Evolutionary conservation across 306 rosid genomes (phyloP).

Genomic region (Quercus ilex): DNA sequence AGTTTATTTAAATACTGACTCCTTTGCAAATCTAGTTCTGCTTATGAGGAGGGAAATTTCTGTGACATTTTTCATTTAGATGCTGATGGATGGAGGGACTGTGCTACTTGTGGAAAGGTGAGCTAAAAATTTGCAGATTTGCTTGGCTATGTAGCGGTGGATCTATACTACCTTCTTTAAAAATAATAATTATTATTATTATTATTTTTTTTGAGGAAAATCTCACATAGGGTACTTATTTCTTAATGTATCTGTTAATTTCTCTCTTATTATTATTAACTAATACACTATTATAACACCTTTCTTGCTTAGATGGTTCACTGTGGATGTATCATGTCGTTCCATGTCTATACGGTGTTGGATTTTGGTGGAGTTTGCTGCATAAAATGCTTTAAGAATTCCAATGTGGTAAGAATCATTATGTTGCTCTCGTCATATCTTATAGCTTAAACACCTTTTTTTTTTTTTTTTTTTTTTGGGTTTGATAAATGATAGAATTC

Average conservation of each 20-base stretch:
- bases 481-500: no score
- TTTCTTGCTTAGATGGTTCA: constrained; percentile 26
- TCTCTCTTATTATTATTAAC: neutral
- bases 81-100: constrained; percentile 32
- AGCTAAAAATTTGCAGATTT: neutral
- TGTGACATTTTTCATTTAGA: constrained; percentile 25
- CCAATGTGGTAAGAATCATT: neutral
- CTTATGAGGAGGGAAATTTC: constrained; percentile 14
- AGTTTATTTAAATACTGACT: neutral
- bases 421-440: neutral
- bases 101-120: constrained; percentile 32
- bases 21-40: constrained; percentile 14
- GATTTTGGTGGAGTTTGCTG: constrained; percentile 28
- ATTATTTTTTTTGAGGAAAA: neutral
- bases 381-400: constrained; percentile 1
- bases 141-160: neutral
- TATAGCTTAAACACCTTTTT: no score
- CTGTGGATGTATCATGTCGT: constrained; percentile 31
- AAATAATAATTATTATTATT: no score
- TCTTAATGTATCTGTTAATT: neutral
- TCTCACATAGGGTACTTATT: neutral
- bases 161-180: no score
- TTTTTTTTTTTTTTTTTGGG: no score
- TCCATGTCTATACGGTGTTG: neutral
- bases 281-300: neutral